A percentile compares a stretch with the other conserved stretches of the same genome.
Conservation (phyloP, 495 filamentous ascomycete species). For the Choiromyces venosus region DNA sequence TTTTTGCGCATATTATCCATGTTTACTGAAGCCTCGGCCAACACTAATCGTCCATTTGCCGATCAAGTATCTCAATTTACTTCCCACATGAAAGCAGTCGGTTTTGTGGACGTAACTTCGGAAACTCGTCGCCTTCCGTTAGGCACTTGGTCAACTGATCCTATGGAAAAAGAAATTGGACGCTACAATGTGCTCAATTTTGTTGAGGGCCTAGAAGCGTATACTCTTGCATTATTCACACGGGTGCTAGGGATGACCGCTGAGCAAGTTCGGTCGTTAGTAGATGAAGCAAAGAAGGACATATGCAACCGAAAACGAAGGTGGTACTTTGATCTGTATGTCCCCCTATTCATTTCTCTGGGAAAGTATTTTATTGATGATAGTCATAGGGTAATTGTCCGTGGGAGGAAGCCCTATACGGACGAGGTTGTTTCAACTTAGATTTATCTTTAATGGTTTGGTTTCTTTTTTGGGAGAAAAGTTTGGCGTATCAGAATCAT, state of each 20-base stretch:
- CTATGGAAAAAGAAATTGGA: constrained; percentile 30
- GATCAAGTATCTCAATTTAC: constrained; percentile 24
- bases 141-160: constrained; percentile 30
- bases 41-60: constrained; percentile 18
- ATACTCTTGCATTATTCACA: constrained; percentile 28
- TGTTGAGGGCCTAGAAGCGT: constrained; percentile 37
- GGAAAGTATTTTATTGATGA: not conserved
- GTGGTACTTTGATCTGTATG: constrained; percentile 38
- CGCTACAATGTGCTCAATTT: constrained; percentile 34
- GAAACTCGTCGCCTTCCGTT: constrained; percentile 24
- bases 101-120: constrained; percentile 35
- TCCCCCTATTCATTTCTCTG: not conserved
- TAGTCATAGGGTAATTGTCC: constrained; percentile 23
- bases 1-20: constrained; percentile 18
- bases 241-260: constrained; percentile 27
- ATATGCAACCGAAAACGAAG: constrained; percentile 30
- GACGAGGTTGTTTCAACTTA: not conserved
- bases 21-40: constrained; percentile 21
- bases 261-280: constrained; percentile 21
- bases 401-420: constrained; percentile 24
- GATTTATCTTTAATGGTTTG: not conserved
- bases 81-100: constrained; percentile 27
- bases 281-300: constrained; percentile 21
- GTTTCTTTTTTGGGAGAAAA: not conserved
- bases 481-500: not conserved